Percentiles rank a stretch among this genome's conserved stretches.
phyloP scores from a whole-genome alignment of 148 eudicot genomes.

The Rhododendron ovatum region DNA sequence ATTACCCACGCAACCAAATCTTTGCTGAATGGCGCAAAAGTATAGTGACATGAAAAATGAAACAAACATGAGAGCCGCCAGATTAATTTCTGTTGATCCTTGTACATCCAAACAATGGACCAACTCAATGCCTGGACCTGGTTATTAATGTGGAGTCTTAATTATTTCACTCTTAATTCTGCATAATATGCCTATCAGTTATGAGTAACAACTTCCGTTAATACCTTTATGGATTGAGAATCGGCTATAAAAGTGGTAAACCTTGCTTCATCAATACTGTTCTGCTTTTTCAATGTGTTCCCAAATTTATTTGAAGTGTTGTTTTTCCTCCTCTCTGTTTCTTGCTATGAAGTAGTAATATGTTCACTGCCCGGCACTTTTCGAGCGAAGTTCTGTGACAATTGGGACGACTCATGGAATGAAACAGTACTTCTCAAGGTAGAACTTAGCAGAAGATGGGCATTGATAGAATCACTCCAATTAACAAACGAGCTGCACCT shows the following conservation, averaged over 20 bases:
- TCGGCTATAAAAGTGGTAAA: neutral
- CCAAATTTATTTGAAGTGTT: neutral
- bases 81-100: neutral
- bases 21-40: neutral
- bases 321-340: neutral
- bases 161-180: neutral
- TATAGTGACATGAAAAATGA: neutral
- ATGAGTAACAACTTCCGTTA: neutral
- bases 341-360: neutral
- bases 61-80: neutral
- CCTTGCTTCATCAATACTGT: neutral
- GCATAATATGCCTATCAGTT: neutral
- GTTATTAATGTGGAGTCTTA: neutral
- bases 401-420: neutral
- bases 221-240: neutral
- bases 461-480: neutral
- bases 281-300: neutral
- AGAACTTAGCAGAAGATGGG: neutral
- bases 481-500: neutral
- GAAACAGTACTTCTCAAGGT: neutral
- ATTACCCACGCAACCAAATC: neutral
- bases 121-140: neutral
- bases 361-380: neutral
- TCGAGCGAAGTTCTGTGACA: neutral
- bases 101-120: neutral